These are phyloP conservation scores for Cyberlindnera americana DNA, from an alignment of 805 yeast genomes.

Conservation along the genomic window DNA sequence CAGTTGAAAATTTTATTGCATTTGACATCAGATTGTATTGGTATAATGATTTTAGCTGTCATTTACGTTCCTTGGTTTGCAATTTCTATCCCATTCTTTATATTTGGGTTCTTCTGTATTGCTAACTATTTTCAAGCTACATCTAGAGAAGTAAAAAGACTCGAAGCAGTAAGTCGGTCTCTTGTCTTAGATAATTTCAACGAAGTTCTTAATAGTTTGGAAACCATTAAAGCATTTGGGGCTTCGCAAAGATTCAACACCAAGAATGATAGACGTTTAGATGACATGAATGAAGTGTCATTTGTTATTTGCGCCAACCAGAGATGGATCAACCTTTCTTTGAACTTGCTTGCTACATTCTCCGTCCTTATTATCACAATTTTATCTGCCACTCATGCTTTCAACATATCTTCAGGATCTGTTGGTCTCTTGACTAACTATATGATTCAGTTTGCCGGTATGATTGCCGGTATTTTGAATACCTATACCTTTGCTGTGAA, in stretches of 20 bases:
- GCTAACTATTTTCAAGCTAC: conserved; percentile 63
- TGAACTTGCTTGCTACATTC: conserved; percentile 48
- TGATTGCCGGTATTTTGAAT: conserved; percentile 37
- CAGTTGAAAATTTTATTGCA: conserved; percentile 31
- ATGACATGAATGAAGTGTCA: conserved; percentile 64
- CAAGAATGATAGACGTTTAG: conserved; percentile 42
- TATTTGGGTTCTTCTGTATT: conserved; percentile 38
- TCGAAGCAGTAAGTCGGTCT: conserved; percentile 69
- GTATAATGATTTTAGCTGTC: conserved; percentile 32
- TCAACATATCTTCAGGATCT: conserved; percentile 53
- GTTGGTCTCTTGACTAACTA: conserved; percentile 67
- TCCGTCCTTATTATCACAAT: conserved; percentile 52
- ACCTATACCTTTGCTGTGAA: conserved; percentile 66
- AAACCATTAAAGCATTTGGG: conserved; percentile 57
- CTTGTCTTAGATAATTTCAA: conserved; percentile 65
- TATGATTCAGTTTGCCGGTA: conserved; percentile 45
- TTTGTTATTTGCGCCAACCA: conserved; percentile 57
- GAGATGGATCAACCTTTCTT: conserved; percentile 62
- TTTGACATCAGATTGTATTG: conserved; percentile 10
- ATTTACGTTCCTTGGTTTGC: conserved; percentile 44
- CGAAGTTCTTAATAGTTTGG: conserved; percentile 62
- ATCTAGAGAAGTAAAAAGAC: conserved; percentile 69
- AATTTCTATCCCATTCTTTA: conserved; percentile 52
- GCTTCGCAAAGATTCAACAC: conserved; percentile 41
- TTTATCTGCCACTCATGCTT: conserved; percentile 54